Evolutionary conservation across 2,329 filamentous ascomycete species (phyloP).

Genomic region (Sordariomycetes sp.): DNA sequence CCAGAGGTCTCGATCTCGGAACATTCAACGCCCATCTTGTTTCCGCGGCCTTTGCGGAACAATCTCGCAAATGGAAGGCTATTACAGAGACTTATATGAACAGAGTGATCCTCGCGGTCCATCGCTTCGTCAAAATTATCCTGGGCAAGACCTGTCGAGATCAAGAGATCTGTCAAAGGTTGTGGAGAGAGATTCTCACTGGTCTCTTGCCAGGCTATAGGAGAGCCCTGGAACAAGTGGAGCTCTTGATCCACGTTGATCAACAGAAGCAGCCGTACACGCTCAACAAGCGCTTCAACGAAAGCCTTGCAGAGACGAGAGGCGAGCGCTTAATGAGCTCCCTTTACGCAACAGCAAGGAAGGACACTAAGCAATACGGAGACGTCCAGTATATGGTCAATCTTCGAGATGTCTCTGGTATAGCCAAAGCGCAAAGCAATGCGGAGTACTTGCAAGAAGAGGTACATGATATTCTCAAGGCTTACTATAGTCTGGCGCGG

Average conservation of each 20-base stretch:
- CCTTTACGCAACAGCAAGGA: no score
- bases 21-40: slow-evolving; percentile 30
- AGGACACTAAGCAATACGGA: no score
- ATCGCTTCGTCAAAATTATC: slow-evolving; percentile 16
- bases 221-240: slow-evolving; percentile 35
- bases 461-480: slow-evolving; percentile 19
- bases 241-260: slow-evolving; percentile 45
- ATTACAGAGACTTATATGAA: slow-evolving; percentile 26
- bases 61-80: slow-evolving; percentile 42
- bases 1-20: slow-evolving; percentile 5
- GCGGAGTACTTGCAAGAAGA: no score
- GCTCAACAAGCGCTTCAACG: slow-evolving; percentile 29
- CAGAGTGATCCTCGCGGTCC: slow-evolving; percentile 14
- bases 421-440: no score
- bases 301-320: not conserved
- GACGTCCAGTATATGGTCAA: no score
- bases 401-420: no score
- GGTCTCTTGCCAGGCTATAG: slow-evolving; percentile 35
- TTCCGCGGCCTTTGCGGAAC: slow-evolving; percentile 36
- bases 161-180: not conserved
- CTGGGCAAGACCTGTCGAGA: not conserved
- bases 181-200: slow-evolving; percentile 16
- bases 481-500: slow-evolving; percentile 22
- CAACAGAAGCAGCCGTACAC: slow-evolving; percentile 34
- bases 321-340: no score